Base-by-base conservation (phyloP, 2,329 filamentous ascomycete genomes). In the Alternaria sp. region DNA sequence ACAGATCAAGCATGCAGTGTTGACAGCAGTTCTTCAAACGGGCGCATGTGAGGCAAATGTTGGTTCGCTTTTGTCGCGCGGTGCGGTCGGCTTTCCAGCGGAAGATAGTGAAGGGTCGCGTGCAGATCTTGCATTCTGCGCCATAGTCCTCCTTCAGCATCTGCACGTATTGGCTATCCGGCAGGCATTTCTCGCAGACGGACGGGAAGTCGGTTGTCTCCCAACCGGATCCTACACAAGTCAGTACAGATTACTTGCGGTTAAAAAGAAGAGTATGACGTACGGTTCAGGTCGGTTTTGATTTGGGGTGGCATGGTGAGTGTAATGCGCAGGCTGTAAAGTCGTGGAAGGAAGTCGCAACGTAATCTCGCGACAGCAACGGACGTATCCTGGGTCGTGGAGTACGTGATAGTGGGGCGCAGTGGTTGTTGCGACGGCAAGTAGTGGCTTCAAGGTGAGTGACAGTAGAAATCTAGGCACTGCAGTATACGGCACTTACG, bases 21-120 rank as follows among this genome's bases (percentile, higher is more conserved):
- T 99, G 95, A 76, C 95, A 99, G 83, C 95, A 98, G 83, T 99
- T 99, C 82, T 99, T 99, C 68, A 98, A 86, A 45, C 95, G 91
- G 22, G 95, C 94, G 83, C 95, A 99, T 41, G 95, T 99, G 25
- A 99, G 85, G 80, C 95, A 99, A 73, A 98, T 96, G 73, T 92
- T 97, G 56, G 94, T 98, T 68, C 92, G 90, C 81, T 96, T 97
- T 79, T 94, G 94, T 64, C 94, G 92, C 27, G 93, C 89, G 3
- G 94, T 95, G 59, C 95, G 92, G 78, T 97, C 94, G 65, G 92
- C 90, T 72, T 94, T 94, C 94, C 94, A 99, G 72, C 90, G 89
- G 79, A 99, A 99, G 55, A 98, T 87, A 27, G 95, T 98, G 75
- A 97, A 99, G 0, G 95, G 95, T 63, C 95, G 89, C 7, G 94